These are phyloP conservation scores for Russula sp. DNA, from an alignment of 768 basidiomycete species.

Conservation along the genomic window DNA sequence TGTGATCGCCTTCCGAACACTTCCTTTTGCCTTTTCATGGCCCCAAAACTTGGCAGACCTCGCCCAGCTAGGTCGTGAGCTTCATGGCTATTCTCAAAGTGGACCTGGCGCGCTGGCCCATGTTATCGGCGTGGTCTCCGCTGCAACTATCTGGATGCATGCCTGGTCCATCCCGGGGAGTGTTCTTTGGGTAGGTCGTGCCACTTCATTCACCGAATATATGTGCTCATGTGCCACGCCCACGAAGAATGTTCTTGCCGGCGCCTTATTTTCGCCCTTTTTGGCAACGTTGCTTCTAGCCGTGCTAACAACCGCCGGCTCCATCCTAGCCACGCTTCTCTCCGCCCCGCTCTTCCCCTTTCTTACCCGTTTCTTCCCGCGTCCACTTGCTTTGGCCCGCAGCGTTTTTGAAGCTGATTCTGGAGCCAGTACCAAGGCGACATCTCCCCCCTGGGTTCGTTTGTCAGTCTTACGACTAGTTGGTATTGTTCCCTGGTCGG, in stretches of 20 bases:
- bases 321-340: conserved; percentile 71
- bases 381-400: conserved; percentile 78
- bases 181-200: conserved; percentile 69
- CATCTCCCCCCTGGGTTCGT: conserved; percentile 63
- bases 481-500: conserved; percentile 94
- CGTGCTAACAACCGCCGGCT: conserved; percentile 80
- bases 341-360: conserved; percentile 80
- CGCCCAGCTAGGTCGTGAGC: conserved; percentile 64
- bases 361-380: conserved; percentile 73
- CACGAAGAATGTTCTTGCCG: conserved; percentile 77
- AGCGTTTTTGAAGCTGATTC: conserved; percentile 67
- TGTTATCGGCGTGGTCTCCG: conserved; percentile 73
- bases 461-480: conserved; percentile 82
- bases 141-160: conserved; percentile 91
- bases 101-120: conserved; percentile 59
- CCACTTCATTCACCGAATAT: conserved; percentile 1
- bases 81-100: conserved; percentile 72
- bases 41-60: conserved; percentile 70
- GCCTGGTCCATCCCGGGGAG: conserved; percentile 96
- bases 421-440: conserved; percentile 32
- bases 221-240: background rate
- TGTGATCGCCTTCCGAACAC: conserved; percentile 39
- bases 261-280: conserved; percentile 77
- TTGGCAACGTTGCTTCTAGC: conserved; percentile 79
- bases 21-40: conserved; percentile 71